Evolutionary conservation across 257 asterid genomes (phyloP), one percentile per base, ranked within the genome.

Genomic region (Cynanchum wilfordii): DNA sequence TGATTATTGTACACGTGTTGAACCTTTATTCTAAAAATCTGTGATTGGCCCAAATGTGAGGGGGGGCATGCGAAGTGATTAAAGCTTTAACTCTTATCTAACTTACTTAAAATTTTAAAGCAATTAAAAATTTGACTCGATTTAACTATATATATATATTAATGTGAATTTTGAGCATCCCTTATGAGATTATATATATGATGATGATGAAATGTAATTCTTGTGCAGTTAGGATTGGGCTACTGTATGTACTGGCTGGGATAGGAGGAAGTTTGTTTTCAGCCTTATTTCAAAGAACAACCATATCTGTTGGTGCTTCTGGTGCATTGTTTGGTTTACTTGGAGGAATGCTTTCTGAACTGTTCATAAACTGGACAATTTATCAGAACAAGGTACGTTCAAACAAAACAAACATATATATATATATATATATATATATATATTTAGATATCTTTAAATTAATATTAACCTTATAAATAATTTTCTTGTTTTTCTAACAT

Each of bases 331-430:
- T 93, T 62, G 98, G 97, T 55, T 71, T 93, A 60, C 93, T 93
- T 29, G 98, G 98, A 17, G 95, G 88, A 2, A 89, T 93, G 98
- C 90, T 93, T 22, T 93, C 98, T 66, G 97, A 93, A 77, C 90
- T 89, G 62, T 69, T 93, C 25, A 73, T 83, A 77, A 93, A 93
- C 74, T 90, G 98, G 98, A 83, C 92, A 51, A 88, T 90, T 30
- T 90, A 93, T 63, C 95, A 89, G 73, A 93, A 89, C 74, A 90
- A 93, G 98, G 96, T 86, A 73, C 2, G 10, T 9, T 0, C 1
- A 20, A 3, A 2, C 19, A 49, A 33, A 33, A 33, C 6, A 49
- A 3, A 47, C 16, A 47, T 3, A 47, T 1, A 49, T 12, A 49
- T 12, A 45, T 6, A 45, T 45, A 45, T 45, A 45, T 45, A 44